A percentile compares a stretch with the other conserved stretches of the same genome.
Conservation (phyloP, 2,329 filamentous ascomycete species). For the Fusarium sp. region DNA sequence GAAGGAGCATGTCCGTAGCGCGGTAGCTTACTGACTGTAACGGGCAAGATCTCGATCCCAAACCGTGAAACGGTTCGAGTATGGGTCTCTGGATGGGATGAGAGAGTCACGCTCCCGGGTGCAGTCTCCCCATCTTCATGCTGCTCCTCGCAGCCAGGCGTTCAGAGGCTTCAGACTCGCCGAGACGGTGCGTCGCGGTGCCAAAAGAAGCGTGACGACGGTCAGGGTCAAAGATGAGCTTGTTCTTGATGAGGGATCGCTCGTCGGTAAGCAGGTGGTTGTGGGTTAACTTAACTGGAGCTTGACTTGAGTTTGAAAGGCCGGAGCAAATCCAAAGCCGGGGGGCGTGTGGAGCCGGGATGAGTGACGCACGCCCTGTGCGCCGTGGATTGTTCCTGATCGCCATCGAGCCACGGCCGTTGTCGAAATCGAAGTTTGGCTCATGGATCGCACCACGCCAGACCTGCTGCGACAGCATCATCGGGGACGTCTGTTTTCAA, state of each 20-base stretch:
- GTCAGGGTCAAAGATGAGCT: constrained; percentile 39
- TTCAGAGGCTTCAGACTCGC: constrained; percentile 34
- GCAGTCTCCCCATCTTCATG: constrained; percentile 31
- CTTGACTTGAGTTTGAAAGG: constrained; percentile 37
- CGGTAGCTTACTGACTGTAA: constrained; percentile 33
- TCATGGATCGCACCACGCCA: constrained; percentile 48
- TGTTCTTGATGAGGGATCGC: constrained; percentile 39
- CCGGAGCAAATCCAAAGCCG: constrained; percentile 26
- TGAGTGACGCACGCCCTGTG: constrained; percentile 34
- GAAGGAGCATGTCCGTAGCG: constrained; percentile 28
- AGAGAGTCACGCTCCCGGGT: constrained; percentile 33
- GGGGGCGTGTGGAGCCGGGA: constrained; percentile 34
- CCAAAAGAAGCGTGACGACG: constrained; percentile 33
- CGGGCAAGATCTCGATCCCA: constrained; percentile 50
- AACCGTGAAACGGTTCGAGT: constrained; percentile 39
- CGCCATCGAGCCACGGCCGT: constrained; percentile 46
- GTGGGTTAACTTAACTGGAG: constrained; percentile 40
- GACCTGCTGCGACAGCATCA: constrained; percentile 39
- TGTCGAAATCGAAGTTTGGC: constrained; percentile 52
- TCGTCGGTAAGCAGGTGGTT: constrained; percentile 37
- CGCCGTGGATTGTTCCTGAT: constrained; percentile 47
- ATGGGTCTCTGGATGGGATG: constrained; percentile 23
- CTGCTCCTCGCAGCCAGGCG: constrained; percentile 11
- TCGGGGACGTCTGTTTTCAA: constrained; percentile 25
- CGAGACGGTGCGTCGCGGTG: constrained; percentile 32